Conservation (phyloP, 1,139 yeast species). For the Sugiyamaella xylanicola region DNA sequence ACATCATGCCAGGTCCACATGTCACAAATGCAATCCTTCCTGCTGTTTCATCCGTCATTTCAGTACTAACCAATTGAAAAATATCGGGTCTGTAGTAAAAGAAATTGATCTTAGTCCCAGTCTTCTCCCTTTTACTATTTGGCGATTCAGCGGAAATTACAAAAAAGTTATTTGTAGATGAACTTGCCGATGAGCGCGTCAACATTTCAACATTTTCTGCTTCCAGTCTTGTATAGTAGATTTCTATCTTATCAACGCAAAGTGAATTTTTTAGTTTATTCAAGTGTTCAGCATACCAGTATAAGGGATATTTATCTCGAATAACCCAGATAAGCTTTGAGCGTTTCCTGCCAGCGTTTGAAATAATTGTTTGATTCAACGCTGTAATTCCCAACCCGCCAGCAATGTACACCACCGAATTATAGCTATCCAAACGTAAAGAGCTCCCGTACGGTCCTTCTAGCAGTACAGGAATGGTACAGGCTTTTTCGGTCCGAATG, state of each 20-base stretch:
- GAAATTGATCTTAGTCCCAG: slow-evolving; percentile 3
- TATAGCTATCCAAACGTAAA: slow-evolving; percentile 54
- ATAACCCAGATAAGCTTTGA: slow-evolving; percentile 29
- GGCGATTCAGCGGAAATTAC: background rate
- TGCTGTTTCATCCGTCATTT: slow-evolving; percentile 25
- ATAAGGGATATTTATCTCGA: slow-evolving; percentile 21
- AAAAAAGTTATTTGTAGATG: background rate
- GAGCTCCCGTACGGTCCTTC: slow-evolving; percentile 63
- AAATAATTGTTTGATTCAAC: slow-evolving; percentile 24
- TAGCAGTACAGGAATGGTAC: slow-evolving; percentile 37
- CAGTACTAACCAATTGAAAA: slow-evolving; percentile 36
- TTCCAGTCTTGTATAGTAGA: slow-evolving; percentile 42
- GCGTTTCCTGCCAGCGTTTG: slow-evolving; percentile 35
- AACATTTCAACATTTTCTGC: background rate
- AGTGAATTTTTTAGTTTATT: slow-evolving; percentile 14
- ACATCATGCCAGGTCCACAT: slow-evolving; percentile 49
- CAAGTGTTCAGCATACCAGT: slow-evolving; percentile 29
- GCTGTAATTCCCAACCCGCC: slow-evolving; percentile 76
- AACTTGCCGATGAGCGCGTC: background rate
- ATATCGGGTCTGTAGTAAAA: slow-evolving; percentile 10
- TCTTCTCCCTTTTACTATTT: background rate
- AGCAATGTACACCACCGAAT: slow-evolving; percentile 53
- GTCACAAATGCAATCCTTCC: slow-evolving; percentile 24
- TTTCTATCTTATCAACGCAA: slow-evolving; percentile 41
- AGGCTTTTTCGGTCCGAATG: slow-evolving; percentile 28